phyloP scores from a whole-genome alignment of 2,329 filamentous ascomycete genomes.

The Penicillium sp. region DNA sequence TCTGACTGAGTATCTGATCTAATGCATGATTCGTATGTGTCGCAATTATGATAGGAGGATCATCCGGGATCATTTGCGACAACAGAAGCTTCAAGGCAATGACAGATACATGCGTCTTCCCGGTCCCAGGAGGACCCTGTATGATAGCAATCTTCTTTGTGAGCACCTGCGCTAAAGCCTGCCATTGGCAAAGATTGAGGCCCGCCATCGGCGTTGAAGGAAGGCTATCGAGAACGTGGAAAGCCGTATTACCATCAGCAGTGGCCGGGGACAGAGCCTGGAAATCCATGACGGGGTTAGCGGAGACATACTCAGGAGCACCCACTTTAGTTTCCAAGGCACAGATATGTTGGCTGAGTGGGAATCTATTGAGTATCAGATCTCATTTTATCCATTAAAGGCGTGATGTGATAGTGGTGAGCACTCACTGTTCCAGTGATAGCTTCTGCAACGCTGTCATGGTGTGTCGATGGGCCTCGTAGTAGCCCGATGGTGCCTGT shows the following conservation, averaged over 20 bases:
- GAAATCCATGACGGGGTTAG: slow-evolving; percentile 57
- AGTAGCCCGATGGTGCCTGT: slow-evolving; percentile 74
- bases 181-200: slow-evolving; percentile 73
- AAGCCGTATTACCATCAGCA: slow-evolving; percentile 42
- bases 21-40: slow-evolving; percentile 91
- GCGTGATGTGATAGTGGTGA: not conserved
- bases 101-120: slow-evolving; percentile 83
- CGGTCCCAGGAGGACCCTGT: slow-evolving; percentile 80
- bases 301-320: slow-evolving; percentile 57
- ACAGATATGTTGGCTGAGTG: slow-evolving; percentile 50
- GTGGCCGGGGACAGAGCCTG: slow-evolving; percentile 45
- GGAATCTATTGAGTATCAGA: slow-evolving; percentile 42
- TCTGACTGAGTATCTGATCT: slow-evolving; percentile 74
- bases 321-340: slow-evolving; percentile 44
- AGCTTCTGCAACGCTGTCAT: slow-evolving; percentile 73
- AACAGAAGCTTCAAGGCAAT: slow-evolving; percentile 70
- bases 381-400: not conserved
- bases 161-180: slow-evolving; percentile 71
- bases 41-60: slow-evolving; percentile 75
- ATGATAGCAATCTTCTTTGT: slow-evolving; percentile 74
- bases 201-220: slow-evolving; percentile 48
- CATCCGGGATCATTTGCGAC: slow-evolving; percentile 57
- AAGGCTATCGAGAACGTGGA: slow-evolving; percentile 62
- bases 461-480: slow-evolving; percentile 74
- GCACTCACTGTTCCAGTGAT: slow-evolving; percentile 54